Evolutionary conservation across 495 filamentous ascomycete genomes (phyloP), one percentile per base, ranked within the genome.

Genomic region (Xylaria curta): DNA sequence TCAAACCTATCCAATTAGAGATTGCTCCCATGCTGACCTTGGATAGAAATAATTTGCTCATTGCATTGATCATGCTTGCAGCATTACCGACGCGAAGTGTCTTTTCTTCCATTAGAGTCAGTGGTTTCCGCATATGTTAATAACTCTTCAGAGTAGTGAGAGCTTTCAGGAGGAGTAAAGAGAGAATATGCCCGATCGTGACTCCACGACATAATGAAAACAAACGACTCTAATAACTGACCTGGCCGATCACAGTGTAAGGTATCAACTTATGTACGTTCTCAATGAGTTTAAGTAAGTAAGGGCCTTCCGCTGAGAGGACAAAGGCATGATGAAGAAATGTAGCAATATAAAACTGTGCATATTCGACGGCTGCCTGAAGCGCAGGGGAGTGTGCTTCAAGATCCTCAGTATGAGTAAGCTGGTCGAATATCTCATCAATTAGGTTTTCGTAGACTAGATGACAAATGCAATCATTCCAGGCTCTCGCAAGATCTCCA

Each of bases 1-100:
- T 91, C 36, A 87, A 60, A 0, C 90, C 90, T 58, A 92, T 81
- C 90, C 90, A 92, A 73, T 91, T 91, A 10, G 90, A 89, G 19
- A 92, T 65, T 1, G 84, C 86, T 4, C 85, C 86, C 2, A 92
- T 78, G 40, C 88, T 88, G 69, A 91, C 79, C 74, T 92, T 92
- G 4, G 90, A 86, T 17, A 92, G 78, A 21, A 92, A 77, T n/a
- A 92, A 75, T 61, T 78, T 84, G 49, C 89, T 82, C 84, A 92
- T 88, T 17, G 83, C 90, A 73, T 84, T 89, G 58, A 92, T 85
- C 90, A 92, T 92, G 44, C 85, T 89, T 8, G 89, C 90, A 0
- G 88, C 90, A 74, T 92, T 92, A 7, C 90, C 89, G 40, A 92
- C 83, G 47, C 86, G 86, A 5, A 92, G 79, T 1, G 89, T 90